phyloP scores from a whole-genome alignment of 2,329 filamentous ascomycete genomes.

The Nemania bipapillata region DNA sequence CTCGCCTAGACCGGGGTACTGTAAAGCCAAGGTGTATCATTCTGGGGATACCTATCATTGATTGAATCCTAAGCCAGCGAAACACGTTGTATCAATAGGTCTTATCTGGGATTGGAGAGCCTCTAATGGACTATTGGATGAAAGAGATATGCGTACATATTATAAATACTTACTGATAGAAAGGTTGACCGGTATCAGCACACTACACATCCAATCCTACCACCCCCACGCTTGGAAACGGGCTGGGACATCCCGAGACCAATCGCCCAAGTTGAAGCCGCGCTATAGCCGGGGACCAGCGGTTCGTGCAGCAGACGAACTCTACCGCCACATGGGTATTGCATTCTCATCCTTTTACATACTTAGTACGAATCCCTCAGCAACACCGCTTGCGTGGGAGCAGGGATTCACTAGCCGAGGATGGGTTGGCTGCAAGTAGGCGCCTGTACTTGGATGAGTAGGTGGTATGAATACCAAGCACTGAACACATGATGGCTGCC shows the following conservation, averaged over 20 bases:
- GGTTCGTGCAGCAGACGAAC: conserved; percentile 14
- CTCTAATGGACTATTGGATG: background rate
- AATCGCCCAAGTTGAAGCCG: conserved; percentile 14
- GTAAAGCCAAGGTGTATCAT: too few relatives aligned
- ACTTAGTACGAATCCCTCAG: conserved; percentile 11
- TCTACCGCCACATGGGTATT: conserved; percentile 15
- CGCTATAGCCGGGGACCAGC: conserved; percentile 9
- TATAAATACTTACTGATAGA: conserved; percentile 12
- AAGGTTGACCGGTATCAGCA: conserved; percentile 1
- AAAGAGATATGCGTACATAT: background rate
- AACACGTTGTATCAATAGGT: background rate
- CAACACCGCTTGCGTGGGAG: conserved; percentile 22
- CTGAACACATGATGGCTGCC: conserved; percentile 24
- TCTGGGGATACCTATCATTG: too few relatives aligned
- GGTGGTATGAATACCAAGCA: background rate
- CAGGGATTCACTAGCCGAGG: conserved; percentile 35
- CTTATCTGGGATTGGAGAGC: background rate
- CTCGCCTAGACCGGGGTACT: too few relatives aligned
- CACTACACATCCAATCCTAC: conserved; percentile 8
- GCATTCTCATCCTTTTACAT: background rate
- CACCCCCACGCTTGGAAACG: conserved; percentile 23
- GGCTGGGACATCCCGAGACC: background rate
- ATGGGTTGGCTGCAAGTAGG: background rate
- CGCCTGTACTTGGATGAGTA: background rate
- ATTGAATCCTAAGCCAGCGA: background rate